A percentile compares a stretch with the other conserved stretches of the same genome.
Conservation (phyloP, 129 eudicot species). For the Arctium lappa region DNA sequence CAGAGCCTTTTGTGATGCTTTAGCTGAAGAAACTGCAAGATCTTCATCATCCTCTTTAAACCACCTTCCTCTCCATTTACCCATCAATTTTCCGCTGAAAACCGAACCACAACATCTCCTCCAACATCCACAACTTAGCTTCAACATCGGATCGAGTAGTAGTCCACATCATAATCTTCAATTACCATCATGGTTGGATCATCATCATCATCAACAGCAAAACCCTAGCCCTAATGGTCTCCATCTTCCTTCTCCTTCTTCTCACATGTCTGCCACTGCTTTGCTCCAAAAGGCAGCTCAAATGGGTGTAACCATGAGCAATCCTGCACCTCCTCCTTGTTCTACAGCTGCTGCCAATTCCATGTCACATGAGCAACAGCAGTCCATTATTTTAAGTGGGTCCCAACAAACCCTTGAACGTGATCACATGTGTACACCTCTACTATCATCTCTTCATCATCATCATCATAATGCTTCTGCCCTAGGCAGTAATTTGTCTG, state of each 20-base stretch:
- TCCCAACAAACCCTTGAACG: constrained; percentile 36
- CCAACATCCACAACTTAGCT: constrained; percentile 35
- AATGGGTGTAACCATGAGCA: constrained; percentile 70
- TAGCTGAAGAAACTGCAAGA: constrained; percentile 65
- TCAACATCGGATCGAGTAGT: constrained; percentile 28
- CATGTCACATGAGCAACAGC: constrained; percentile 16
- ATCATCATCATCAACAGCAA: constrained; percentile 16
- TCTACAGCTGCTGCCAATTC: not conserved
- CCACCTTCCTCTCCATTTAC: constrained; percentile 34
- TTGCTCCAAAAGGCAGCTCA: constrained; percentile 74
- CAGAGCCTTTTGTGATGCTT: constrained; percentile 75
- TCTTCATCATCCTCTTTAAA: constrained; percentile 26
- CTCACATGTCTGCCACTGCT: constrained; percentile 76
- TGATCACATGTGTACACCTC: constrained; percentile 56
- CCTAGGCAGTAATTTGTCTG: constrained; percentile 33
- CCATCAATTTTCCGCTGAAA: constrained; percentile 38
- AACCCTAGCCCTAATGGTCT: constrained; percentile 19
- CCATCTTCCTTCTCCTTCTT: constrained; percentile 31
- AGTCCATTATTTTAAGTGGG: constrained; percentile 26
- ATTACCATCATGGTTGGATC: constrained; percentile 34
- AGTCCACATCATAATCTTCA: constrained; percentile 31
- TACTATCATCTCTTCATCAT: constrained; percentile 29
- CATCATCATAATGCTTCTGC: constrained; percentile 37
- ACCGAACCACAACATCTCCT: constrained; percentile 37
- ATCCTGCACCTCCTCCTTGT: constrained; percentile 14